Base-by-base conservation (phyloP, 352 stramenopile genomes). In the Stephanocyclus meneghinianus region DNA sequence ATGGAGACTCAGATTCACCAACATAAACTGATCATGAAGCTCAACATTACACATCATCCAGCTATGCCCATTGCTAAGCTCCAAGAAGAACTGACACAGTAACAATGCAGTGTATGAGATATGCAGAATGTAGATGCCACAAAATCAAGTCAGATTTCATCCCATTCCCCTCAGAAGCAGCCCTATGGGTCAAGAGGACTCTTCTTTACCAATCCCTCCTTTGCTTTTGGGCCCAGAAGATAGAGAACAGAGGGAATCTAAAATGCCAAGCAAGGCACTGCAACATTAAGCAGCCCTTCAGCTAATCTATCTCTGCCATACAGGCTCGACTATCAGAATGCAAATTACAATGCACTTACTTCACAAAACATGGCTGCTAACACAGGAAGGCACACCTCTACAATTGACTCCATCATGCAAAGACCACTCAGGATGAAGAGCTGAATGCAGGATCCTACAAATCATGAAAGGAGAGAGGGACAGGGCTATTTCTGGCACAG, bases 121-220 rank as follows among this genome's bases (percentile, higher is more conserved):
- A 69, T 61, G 61, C 62, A 21, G 76, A 83, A 35, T 74, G 66
- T 30, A 75, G 66, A 37, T 78, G 69, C n/a, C 29, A 69, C 48
- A 72, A 63, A 37, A 71, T 83, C 18, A 74, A 71, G 30, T 78
- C 67, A 8, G 67, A 68, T 10, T 37, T 51, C 8, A 83, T 83
- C n/a, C 75, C 75, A 15, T 83, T 78, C 53, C 78, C 68, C 21
- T 6, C 75, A 62, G 11, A 56, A 77, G n/a, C 48, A 67, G 7
- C 35, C 60, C 0, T 15, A 69, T 40, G 76, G 74, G 66, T 72
- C 76, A 29, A 44, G 48, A 9, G 26, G 51, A 6, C 13, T 30
- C n/a, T 35, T 74, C 47, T 57, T 77, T 35, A 77, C 76, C 51
- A 13, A 18, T 7, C 69, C 67, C 11, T n/a, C 77, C 10, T 50